These are phyloP conservation scores for Apiotrichum gracile DNA, from an alignment of 1,284 basidiomycete species.

Conservation along the genomic window DNA sequence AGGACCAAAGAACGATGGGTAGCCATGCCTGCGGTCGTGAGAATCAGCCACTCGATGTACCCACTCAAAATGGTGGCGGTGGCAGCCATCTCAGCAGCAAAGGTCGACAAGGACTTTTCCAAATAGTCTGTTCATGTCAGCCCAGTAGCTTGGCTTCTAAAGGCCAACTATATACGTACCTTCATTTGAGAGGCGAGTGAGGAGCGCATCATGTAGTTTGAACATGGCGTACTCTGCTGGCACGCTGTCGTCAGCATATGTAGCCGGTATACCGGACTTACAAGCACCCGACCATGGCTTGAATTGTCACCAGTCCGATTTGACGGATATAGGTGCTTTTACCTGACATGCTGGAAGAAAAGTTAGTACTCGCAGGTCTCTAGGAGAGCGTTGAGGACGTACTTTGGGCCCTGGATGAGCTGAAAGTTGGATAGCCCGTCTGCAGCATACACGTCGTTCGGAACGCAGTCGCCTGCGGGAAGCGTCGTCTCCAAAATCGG, in stretches of 20 bases:
- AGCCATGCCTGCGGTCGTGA: conserved; percentile 57
- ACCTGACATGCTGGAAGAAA: conserved; percentile 67
- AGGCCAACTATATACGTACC: conserved; percentile 37
- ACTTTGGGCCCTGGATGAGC: conserved; percentile 84
- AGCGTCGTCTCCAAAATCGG: conserved; percentile 74
- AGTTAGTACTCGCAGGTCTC: background rate
- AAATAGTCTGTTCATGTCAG: conserved; percentile 49
- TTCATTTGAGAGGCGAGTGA: conserved; percentile 85
- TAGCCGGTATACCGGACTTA: conserved; percentile 21
- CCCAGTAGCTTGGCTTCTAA: no score
- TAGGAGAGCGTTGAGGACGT: conserved; percentile 28
- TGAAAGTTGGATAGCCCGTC: conserved; percentile 76
- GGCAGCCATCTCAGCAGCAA: conserved; percentile 85
- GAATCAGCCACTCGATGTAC: background rate
- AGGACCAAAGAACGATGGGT: conserved; percentile 67
- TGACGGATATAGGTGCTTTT: conserved; percentile 91
- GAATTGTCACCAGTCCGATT: conserved; percentile 71
- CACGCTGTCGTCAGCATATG: conserved; percentile 49
- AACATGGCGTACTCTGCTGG: conserved; percentile 86
- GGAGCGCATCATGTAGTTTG: conserved; percentile 70
- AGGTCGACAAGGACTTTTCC: conserved; percentile 81
- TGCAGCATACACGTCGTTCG: conserved; percentile 66
- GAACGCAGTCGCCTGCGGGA: conserved; percentile 61
- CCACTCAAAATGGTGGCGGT: conserved; percentile 78
- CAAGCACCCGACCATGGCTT: conserved; percentile 85